A percentile compares a stretch with the other conserved stretches of the same genome.
phyloP scores from a whole-genome alignment of 805 yeast species.

The Metschnikowia orientalis region DNA sequence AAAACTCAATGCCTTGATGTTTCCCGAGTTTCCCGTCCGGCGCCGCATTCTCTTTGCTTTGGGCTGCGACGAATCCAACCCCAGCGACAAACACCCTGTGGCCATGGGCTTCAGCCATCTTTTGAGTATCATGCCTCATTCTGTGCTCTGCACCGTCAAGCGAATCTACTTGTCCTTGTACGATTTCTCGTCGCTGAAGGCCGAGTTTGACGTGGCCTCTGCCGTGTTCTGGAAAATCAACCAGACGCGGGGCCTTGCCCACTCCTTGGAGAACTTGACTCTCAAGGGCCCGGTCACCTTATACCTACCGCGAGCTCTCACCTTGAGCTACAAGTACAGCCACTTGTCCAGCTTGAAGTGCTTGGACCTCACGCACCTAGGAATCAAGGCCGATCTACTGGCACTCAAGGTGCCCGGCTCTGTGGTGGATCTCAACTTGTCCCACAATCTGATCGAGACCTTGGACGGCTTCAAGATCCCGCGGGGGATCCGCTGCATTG shows the following conservation, averaged over 20 bases:
- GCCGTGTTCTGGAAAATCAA: conserved; percentile 3
- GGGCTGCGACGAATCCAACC: conserved; percentile 4
- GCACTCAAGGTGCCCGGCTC: conserved; percentile 5
- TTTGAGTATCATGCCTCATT: conserved; percentile 4
- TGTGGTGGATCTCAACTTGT: conserved; percentile 4
- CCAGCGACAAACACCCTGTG: conserved; percentile 1
- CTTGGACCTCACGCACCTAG: conserved; percentile 4
- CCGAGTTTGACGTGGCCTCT: conserved; percentile 1
- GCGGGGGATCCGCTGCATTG: conserved; percentile 2
- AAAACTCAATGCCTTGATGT: conserved; percentile 1
- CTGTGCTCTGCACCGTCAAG: conserved; percentile 3
- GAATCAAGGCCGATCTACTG: conserved; percentile 2
- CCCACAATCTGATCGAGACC: conserved; percentile 3
- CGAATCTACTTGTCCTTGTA: conserved; percentile 3
- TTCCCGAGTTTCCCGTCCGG: conserved; percentile 4
- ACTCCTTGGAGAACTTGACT: conserved; percentile 6
- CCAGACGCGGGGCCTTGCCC: neutral
- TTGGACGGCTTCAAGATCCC: conserved; percentile 4
- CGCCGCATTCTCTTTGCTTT: conserved; percentile 2
- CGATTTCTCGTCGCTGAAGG: conserved; percentile 1
- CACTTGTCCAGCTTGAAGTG: conserved; percentile 2
- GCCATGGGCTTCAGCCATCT: conserved; percentile 1
- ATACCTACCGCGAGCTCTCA: conserved; percentile 1
- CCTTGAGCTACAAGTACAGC: conserved; percentile 2
- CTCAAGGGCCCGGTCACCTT: conserved; percentile 4